Evolutionary conservation across 805 yeast species (phyloP).

Genomic region (Ogataea angusta): DNA sequence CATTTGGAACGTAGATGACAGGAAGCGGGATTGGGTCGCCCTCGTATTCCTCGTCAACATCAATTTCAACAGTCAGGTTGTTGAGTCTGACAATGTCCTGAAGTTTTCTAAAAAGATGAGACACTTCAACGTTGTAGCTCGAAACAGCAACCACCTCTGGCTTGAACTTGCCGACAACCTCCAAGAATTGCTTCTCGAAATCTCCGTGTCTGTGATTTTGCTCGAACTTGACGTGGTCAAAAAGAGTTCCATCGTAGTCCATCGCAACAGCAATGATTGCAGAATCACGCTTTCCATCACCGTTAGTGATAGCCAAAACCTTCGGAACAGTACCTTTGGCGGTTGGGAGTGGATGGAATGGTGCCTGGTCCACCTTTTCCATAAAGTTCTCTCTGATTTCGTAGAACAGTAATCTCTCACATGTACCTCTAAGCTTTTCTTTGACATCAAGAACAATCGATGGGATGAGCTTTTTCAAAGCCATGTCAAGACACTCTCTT

Average conservation of each 20-base stretch:
- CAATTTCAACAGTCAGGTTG: conserved; percentile 49
- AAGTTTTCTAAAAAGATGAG: conserved; percentile 55
- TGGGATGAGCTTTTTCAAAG: conserved; percentile 64
- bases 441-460: conserved; percentile 72
- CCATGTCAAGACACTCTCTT: conserved; percentile 58
- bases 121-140: conserved; percentile 77
- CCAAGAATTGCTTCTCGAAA: conserved; percentile 62
- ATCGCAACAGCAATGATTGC: conserved; percentile 81
- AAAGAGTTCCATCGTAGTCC: conserved; percentile 76
- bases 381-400: conserved; percentile 69
- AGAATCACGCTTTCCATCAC: conserved; percentile 81
- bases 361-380: conserved; percentile 85
- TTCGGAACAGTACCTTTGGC: conserved; percentile 82
- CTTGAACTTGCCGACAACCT: conserved; percentile 55
- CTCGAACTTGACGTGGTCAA: conserved; percentile 74
- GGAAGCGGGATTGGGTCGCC: conserved; percentile 44
- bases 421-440: conserved; percentile 73
- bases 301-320: conserved; percentile 77
- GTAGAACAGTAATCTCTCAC: conserved; percentile 66
- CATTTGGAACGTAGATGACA: conserved; percentile 84
- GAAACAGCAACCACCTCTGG: conserved; percentile 92
- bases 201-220: conserved; percentile 63
- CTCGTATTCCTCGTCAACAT: conserved; percentile 35
- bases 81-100: conserved; percentile 55
- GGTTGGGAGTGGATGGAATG: conserved; percentile 76